Conservation (phyloP, 805 yeast species). For the Yueomyces sinensis region DNA sequence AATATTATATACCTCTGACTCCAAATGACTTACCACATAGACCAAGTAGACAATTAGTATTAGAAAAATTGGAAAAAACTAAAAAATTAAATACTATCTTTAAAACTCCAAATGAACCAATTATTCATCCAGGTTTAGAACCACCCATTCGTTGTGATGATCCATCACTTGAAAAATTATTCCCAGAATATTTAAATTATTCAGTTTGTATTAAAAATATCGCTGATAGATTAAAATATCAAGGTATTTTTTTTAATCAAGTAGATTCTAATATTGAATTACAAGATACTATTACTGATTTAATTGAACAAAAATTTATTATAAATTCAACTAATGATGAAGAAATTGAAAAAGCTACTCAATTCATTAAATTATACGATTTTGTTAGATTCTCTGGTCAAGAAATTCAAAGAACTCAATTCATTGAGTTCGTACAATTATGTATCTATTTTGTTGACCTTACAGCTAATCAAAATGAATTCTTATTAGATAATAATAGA, state of each 20-base stretch:
- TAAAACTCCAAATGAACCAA: constrained; percentile 27
- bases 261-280: constrained; percentile 16
- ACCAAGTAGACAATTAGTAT: constrained; percentile 29
- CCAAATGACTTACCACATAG: constrained; percentile 41
- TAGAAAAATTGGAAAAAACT: constrained; percentile 30
- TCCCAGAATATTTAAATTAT: constrained; percentile 29
- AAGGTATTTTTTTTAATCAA: constrained; percentile 28
- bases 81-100: constrained; percentile 28
- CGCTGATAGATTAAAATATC: constrained; percentile 43
- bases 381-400: constrained; percentile 51
- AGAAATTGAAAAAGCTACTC: constrained; percentile 11
- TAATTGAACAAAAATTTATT: constrained; percentile 11
- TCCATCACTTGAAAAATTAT: constrained; percentile 16
- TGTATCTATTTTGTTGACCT: constrained; percentile 24
- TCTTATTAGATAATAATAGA: not conserved
- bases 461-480: not conserved
- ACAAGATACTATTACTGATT: constrained; percentile 17
- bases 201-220: constrained; percentile 49
- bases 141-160: constrained; percentile 28
- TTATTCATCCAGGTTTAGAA: constrained; percentile 41
- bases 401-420: constrained; percentile 43
- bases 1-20: constrained; percentile 57
- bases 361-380: constrained; percentile 48
- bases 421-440: constrained; percentile 43
- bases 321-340: constrained; percentile 3